Evolutionary conservation across 768 basidiomycete species (phyloP).

Genomic region (Lyophyllum semitale): DNA sequence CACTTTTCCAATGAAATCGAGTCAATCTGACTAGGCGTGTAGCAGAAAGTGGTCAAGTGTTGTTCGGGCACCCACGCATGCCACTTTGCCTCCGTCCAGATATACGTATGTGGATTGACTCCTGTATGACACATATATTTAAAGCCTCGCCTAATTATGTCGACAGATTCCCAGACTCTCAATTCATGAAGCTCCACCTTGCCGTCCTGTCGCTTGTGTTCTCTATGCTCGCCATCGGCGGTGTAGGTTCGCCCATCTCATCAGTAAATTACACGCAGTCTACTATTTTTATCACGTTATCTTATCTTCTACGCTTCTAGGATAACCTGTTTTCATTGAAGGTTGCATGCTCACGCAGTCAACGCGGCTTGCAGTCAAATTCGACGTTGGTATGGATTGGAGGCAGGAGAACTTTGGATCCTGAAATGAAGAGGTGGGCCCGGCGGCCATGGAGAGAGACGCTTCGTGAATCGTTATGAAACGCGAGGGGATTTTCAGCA

Average conservation of each 20-base stretch:
- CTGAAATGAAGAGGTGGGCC: conserved; percentile 1
- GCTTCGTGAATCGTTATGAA: neutral
- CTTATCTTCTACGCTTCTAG: neutral
- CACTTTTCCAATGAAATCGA: too few species aligned
- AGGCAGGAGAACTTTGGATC: neutral
- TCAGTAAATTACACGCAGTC: neutral
- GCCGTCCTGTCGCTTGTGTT: neutral
- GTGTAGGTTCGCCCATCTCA: neutral
- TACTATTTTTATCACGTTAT: neutral
- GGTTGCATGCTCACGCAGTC: neutral
- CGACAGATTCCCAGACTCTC: too few species aligned
- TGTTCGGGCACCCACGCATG: too few species aligned
- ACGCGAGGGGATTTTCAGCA: too few species aligned
- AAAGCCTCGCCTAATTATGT: too few species aligned
- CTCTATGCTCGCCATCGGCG: neutral
- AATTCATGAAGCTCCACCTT: neutral
- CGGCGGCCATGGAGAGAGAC: neutral
- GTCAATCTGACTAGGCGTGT: too few species aligned
- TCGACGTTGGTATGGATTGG: neutral
- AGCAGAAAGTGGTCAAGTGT: too few species aligned
- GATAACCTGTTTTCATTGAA: neutral
- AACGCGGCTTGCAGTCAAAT: neutral
- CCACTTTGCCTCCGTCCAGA: too few species aligned
- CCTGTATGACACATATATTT: too few species aligned
- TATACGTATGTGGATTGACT: too few species aligned